Percentiles rank a stretch among this genome's conserved stretches.
phyloP scores from a whole-genome alignment of 257 asterid genomes.

The Salvia rosmarinus region DNA sequence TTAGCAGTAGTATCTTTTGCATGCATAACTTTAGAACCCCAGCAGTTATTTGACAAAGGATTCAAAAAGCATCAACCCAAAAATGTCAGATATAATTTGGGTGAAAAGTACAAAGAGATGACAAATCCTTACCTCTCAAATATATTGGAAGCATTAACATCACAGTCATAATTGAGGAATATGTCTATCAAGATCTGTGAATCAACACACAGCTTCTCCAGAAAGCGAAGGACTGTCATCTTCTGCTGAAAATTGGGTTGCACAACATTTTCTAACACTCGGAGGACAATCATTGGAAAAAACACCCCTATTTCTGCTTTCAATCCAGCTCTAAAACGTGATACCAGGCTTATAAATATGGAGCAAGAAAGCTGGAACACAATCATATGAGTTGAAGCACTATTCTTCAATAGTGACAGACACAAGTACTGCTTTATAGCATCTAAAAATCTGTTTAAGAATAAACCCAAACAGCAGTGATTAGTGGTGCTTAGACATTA shows the following conservation, averaged over 20 bases:
- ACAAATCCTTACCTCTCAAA: slow-evolving; percentile 78
- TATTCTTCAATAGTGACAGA: slow-evolving; percentile 91
- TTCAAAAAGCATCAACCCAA: slow-evolving; percentile 26
- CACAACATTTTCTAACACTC: slow-evolving; percentile 90
- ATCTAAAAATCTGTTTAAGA: slow-evolving; percentile 80
- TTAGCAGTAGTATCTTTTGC: slow-evolving; percentile 5
- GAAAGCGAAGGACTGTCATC: slow-evolving; percentile 96
- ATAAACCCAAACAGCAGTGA: slow-evolving; percentile 24
- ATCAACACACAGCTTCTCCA: slow-evolving; percentile 86
- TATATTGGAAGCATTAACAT: slow-evolving; percentile 97
- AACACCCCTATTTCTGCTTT: slow-evolving; percentile 98
- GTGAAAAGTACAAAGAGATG: slow-evolving; percentile 23
- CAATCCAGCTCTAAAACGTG: slow-evolving; percentile 95
- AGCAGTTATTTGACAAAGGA: slow-evolving; percentile 16
- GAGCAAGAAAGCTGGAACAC: slow-evolving; percentile 99
- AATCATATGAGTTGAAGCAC: slow-evolving; percentile 90
- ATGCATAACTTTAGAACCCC: slow-evolving; percentile 14
- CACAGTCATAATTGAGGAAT: slow-evolving; percentile 98
- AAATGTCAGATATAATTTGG: slow-evolving; percentile 24
- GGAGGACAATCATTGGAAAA: slow-evolving; percentile 97
- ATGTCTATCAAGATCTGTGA: slow-evolving; percentile 97
- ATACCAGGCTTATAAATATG: slow-evolving; percentile 86
- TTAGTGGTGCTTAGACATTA: slow-evolving; percentile 25
- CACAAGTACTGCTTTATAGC: slow-evolving; percentile 98
- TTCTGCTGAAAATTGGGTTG: slow-evolving; percentile 98